Base-by-base conservation (phyloP, 2,329 filamentous ascomycete genomes). In the Claviceps spartinae region DNA sequence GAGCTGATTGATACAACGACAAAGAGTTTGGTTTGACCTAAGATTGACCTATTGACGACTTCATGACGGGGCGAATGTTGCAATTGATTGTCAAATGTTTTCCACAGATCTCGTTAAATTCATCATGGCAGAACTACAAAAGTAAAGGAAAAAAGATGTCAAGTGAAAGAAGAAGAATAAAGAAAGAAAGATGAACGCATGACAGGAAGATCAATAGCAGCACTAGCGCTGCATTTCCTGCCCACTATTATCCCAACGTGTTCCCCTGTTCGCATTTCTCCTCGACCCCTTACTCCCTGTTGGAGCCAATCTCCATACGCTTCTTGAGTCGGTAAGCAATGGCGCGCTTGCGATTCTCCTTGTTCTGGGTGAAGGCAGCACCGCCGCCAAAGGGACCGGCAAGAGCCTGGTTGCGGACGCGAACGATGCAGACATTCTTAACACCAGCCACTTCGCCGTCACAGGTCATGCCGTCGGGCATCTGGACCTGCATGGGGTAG, bases 361-460 rank as follows among this genome's bases (percentile, higher is more conserved):
- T 41, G 36, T 41, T 52, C 26, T 54, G 52, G 2, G 50, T 54
- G 36, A 54, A 54, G 36, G 50, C 51, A 18, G 49, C 52, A 13
- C 49, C 44, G n/a, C 52, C 52, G 7, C 52, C 52, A 52, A 54
- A 54, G 14, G 52, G 52, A 11, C 52, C 52, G 5, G 52, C 52
- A 3, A 42, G 13, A 1, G 46, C 52, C 36, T 52, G 47, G 30
- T 54, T 54, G 47, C 52, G 52, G 9, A 54, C 18, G 11, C 52
- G 49, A 4, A 52, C 52, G 13, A 52, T 52, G 40, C 52, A 54
- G 2, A 54, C 52, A 16, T 54, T 54, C 24, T 54, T 26, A 7
- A 54, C 49, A 41, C 52, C 52, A 24, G 52, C 52, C 1, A 54
- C 52, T 49, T 54, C 20, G 18, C 52, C 52, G 24, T 49, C 40